Conservation (phyloP, 139 green algal genomes). For the Chlamydomonas sp. region DNA sequence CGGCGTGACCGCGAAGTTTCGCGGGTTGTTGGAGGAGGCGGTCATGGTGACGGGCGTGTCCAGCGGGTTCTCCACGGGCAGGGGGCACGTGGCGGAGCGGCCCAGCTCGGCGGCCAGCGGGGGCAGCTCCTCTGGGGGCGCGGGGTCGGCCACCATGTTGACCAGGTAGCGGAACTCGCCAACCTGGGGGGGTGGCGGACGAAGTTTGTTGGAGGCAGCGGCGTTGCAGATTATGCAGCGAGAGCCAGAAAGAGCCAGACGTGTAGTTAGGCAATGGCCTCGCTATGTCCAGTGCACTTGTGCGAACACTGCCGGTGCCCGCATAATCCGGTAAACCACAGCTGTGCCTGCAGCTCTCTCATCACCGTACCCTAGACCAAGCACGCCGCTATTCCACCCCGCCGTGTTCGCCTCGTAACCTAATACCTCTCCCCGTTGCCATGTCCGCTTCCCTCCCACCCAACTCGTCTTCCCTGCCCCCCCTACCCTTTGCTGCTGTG, state of each 20-base stretch:
- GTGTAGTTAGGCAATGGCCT: not conserved
- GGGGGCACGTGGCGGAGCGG: not conserved
- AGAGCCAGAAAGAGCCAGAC: not conserved
- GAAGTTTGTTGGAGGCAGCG: not conserved
- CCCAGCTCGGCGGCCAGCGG: constrained; percentile 61
- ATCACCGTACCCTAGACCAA: too few relatives aligned
- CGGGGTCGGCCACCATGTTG: constrained; percentile 53
- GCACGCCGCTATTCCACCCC: too few relatives aligned
- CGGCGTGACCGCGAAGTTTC: constrained; percentile 45
- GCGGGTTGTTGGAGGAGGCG: constrained; percentile 39
- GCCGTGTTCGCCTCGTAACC: too few relatives aligned
- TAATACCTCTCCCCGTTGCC: too few relatives aligned
- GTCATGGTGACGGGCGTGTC: constrained; percentile 12
- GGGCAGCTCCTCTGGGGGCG: constrained; percentile 41
- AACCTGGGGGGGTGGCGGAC: constrained; percentile 30
- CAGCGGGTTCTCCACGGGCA: constrained; percentile 70
- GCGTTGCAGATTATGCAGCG: too few relatives aligned
- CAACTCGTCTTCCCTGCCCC: too few relatives aligned
- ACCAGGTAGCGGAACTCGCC: constrained; percentile 76
- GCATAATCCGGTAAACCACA: too few relatives aligned
- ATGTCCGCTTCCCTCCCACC: too few relatives aligned
- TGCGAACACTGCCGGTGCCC: too few relatives aligned
- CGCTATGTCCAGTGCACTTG: too few relatives aligned
- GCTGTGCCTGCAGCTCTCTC: too few relatives aligned
- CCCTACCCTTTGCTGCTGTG: too few relatives aligned